Base-by-base conservation (phyloP, 2,329 filamentous ascomycete species). In the Colletotrichum sp. region DNA sequence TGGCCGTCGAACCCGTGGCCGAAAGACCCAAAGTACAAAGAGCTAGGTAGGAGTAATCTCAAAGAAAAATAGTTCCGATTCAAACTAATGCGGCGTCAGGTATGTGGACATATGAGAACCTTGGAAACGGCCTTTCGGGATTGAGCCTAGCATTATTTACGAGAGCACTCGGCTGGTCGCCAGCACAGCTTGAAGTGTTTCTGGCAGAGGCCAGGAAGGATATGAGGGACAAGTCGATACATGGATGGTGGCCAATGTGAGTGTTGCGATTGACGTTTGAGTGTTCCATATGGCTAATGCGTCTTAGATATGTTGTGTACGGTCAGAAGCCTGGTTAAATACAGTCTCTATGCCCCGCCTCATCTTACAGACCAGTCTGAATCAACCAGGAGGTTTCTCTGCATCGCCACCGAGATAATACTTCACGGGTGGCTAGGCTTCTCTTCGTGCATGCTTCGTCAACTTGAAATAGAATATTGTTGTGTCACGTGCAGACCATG, bases 1-100 rank as follows among this genome's bases (percentile, higher is more conserved):
- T 87, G 89, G 82, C 90, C 90, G 1, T 85, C 84, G 39, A 89
- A 88, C 78, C 80, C 84, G 13, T 92, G 90, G 90, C 87, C 89
- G 0, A 87, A 86, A 60, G 87, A 90, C 55, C 83, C 84, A 8
- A 86, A 86, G 30, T 84, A 88, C 66, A 92, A 91, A 79, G 86
- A 90, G 66, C 79, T 90, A 2, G 90, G 89, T 84, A 78, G 27
- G 79, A 8, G 1, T 2, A 1, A 6, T 15, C 2, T 16, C 0
- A 19, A 9, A 9, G 2, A 3, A 4, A 12, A 12, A 25, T 0
- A 34, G 6, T 15, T 28, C 11, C 15, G n/a, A 22, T 2, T 48
- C 32, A 6, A 1, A 11, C 5, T 25, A 16, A 30, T 6, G 22
- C 13, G 2, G n/a, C 3, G 2, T 9, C 8, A 75, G 76, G 74